Base-by-base conservation (phyloP, 345 rosid species). In the Leavenworthia alabamica region DNA sequence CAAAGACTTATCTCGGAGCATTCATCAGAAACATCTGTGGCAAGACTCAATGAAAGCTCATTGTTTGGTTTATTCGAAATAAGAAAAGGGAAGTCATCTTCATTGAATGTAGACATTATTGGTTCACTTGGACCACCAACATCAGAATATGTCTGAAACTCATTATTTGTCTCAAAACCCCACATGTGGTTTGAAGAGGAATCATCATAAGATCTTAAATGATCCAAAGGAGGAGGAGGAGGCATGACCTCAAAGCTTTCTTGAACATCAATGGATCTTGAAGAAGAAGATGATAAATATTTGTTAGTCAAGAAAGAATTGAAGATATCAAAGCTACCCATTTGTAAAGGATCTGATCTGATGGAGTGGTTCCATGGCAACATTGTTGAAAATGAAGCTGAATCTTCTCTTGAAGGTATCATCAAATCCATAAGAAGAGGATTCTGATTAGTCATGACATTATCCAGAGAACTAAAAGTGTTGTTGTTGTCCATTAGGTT, bases 11-110 rank as follows among this genome's bases (percentile, higher is more conserved):
- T 78, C 67, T 79, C 83, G 0, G 88, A 86, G 74, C 79, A 80
- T 60, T 70, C 89, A 64, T 86, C 87, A 5, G 85, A 64, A 48
- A 74, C 63, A 62, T 65, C 71, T 0, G 91, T 80, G 9, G 88
- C 85, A 20, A 89, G 96, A 66, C 97, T 89, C 64, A 93, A 52
- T 2, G 96, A 85, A 29, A 85, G 90, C 73, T 83, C 94, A 29
- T 79, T 86, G 52, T 82, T 83, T 63, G 22, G 70, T 56, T 52
- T 63, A 77, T 9, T 76, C 14, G 70, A 75, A 58, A 57, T 54
- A 57, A 8, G 58, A 17, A 53, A 68, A 32, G 64, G 58, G 41
- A 73, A 62, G 55, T 72, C 73, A 0, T 42, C 54, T 31, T 77
- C 77, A 37, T 59, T 74, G 42, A 71, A 57, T 2, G 78, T 41